phyloP scores from a whole-genome alignment of 306 rosid genomes.

The Quercus suber region DNA sequence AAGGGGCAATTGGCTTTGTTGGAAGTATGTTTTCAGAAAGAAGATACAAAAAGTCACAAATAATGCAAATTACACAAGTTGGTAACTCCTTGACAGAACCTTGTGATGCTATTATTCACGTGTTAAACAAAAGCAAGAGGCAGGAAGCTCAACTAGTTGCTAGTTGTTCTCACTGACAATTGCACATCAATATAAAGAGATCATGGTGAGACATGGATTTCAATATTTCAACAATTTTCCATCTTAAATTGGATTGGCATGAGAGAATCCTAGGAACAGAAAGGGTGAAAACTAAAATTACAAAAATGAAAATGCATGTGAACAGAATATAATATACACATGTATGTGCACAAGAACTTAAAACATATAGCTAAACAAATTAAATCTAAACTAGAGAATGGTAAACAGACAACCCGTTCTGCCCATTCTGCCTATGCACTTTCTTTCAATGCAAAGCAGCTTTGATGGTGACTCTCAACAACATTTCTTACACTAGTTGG shows the following conservation, averaged over 20 bases:
- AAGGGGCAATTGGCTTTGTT: neutral
- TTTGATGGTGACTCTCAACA: conserved; percentile 27
- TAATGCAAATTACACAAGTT: neutral
- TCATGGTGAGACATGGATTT: neutral
- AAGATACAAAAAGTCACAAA: neutral
- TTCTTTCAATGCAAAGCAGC: conserved; percentile 1
- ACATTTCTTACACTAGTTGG: conserved; percentile 10
- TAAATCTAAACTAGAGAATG: neutral
- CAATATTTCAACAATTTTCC: neutral
- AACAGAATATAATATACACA: neutral
- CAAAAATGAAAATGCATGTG: neutral
- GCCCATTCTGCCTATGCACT: neutral
- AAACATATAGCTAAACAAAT: neutral
- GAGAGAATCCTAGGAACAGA: neutral
- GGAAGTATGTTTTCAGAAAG: neutral
- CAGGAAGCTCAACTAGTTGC: neutral
- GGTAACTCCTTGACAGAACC: neutral
- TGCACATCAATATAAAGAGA: neutral
- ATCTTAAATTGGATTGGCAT: neutral
- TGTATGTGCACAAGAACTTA: neutral
- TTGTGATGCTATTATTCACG: neutral
- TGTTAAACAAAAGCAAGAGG: neutral
- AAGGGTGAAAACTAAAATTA: neutral
- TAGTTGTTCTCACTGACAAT: neutral
- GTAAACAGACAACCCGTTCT: neutral